Base-by-base conservation (phyloP, 1,284 basidiomycete species). In the Boletus albobrunnescens region DNA sequence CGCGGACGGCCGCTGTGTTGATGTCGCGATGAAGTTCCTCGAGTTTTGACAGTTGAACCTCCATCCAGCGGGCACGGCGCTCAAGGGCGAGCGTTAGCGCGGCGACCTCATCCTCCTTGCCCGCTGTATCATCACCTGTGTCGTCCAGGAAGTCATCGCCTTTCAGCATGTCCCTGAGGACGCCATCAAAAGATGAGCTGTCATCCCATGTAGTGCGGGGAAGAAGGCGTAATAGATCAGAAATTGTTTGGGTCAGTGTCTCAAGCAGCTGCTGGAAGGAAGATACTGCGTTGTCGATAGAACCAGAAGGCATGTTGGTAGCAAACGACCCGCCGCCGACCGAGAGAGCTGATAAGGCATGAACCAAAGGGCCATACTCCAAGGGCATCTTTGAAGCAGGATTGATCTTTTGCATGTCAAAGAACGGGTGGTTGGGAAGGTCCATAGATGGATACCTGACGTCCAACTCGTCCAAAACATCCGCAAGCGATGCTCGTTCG, bases 141-240 rank as follows among this genome's bases (percentile, higher is more conserved):
- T 88, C 87, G 52, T 89, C 87, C 39, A 87, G 70, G 58, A 88
- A 86, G 60, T 90, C 87, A 55, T 89, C 87, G 13, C 87, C 87
- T 61, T 86, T 87, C 36, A 90, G 74, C 86, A 91, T 90, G 55
- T 91, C 88, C 39, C 84, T 78, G 13, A 91, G 70, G 22, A 90
- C 86, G 39, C 86, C 84, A 57, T 91, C 87, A 56, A 91, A 90
- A 14, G 87, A 88, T 1, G 88, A 87, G 52, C 84, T 89, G 58
- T 89, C 87, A 55, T 89, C 87, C 87, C 87, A 90, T 4, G 87
- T 90, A 10, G 85, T 87, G 24, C 87, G 83, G 23, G 87, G 88
- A 50, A 91, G 81, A 32, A 91, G 75, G 11, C 86, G 82, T 30
- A 91, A 71, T 20, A 91, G 69, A 55, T 91, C 87, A 7, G 87